Conservation (phyloP, 2,329 filamentous ascomycete genomes). For the Aspergillus alliaceus region DNA sequence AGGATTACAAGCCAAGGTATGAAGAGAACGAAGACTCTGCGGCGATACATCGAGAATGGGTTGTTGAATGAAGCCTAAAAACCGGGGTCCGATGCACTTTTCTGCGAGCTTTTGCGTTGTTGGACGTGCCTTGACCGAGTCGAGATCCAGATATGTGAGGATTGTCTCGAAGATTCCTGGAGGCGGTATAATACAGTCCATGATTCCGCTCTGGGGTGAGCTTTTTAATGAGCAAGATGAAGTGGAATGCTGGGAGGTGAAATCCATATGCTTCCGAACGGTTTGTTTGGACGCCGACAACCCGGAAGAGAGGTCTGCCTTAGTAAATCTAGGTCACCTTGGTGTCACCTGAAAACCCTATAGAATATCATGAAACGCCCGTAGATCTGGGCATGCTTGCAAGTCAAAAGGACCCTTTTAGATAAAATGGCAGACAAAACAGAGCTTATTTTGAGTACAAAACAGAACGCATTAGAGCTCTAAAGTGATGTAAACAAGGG, state of each 20-base stretch:
- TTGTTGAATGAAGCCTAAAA: conserved; percentile 1
- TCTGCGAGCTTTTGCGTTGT: neutral
- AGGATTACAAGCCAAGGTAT: conserved; percentile 1
- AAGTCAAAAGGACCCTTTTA: too few species aligned
- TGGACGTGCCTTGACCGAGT: conserved; percentile 10
- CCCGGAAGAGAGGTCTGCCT: too few species aligned
- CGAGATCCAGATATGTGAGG: conserved; percentile 9
- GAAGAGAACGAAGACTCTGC: conserved; percentile 4
- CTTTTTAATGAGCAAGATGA: neutral
- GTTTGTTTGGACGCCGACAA: too few species aligned
- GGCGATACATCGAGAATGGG: neutral
- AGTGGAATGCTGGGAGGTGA: neutral
- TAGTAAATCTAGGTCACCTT: too few species aligned
- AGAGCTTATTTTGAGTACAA: too few species aligned
- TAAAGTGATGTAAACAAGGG: too few species aligned
- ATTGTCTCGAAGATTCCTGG: neutral
- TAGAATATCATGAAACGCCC: too few species aligned
- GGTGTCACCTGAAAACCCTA: too few species aligned
- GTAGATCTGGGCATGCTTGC: too few species aligned
- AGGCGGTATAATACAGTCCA: neutral
- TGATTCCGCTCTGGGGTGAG: neutral
- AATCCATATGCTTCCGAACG: too few species aligned
- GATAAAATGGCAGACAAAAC: too few species aligned
- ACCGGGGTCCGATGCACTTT: conserved; percentile 12
- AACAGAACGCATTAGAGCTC: too few species aligned